Conservation (phyloP, 164 flowering plant species). For the Stephania yunnanensis region DNA sequence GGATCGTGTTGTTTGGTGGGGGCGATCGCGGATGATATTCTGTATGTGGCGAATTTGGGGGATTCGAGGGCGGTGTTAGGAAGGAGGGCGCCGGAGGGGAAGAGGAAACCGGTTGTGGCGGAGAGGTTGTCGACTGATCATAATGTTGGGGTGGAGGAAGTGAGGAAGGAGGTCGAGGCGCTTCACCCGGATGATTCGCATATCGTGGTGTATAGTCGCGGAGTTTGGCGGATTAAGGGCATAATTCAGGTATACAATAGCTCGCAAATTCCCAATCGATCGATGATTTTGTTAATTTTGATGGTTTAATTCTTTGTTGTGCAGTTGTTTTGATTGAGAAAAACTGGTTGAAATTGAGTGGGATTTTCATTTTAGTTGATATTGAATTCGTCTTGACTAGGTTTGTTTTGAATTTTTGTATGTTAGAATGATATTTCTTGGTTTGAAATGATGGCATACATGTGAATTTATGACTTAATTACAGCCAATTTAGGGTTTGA, state of each 20-base stretch:
- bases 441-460: background rate
- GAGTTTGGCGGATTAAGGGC: conserved; percentile 96
- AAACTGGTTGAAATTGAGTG: background rate
- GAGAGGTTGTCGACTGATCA: conserved; percentile 80
- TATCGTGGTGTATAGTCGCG: conserved; percentile 63
- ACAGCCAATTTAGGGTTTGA: too few species aligned
- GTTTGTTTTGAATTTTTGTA: background rate
- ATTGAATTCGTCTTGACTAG: background rate
- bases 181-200: conserved; percentile 92
- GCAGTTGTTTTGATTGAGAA: too few species aligned
- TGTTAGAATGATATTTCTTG: background rate
- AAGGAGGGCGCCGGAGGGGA: conserved; percentile 14
- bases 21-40: conserved; percentile 28
- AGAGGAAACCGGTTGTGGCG: conserved; percentile 29
- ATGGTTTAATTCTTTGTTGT: background rate
- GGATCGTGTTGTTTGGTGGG: conserved; percentile 49
- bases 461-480: background rate
- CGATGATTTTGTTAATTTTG: background rate
- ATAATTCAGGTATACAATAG: conserved; percentile 70
- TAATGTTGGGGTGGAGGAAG: conserved; percentile 78
- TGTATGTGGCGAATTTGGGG: conserved; percentile 45
- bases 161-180: conserved; percentile 63
- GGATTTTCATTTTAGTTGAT: background rate
- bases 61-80: conserved; percentile 47
- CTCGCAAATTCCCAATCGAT: background rate